phyloP scores from a whole-genome alignment of 1,284 basidiomycete species.

The Schizopora paradoxa region DNA sequence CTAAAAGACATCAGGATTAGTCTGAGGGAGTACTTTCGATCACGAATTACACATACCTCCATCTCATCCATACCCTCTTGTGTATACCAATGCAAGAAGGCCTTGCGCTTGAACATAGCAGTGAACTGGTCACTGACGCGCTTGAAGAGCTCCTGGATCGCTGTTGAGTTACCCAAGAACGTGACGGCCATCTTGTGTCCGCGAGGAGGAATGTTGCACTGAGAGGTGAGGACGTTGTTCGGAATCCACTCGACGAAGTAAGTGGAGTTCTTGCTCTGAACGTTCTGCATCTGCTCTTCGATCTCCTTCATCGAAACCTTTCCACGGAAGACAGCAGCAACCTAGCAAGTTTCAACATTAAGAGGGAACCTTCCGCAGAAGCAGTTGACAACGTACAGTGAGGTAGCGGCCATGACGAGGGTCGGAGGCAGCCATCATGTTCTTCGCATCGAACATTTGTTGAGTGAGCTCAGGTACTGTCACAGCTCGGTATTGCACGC shows the following conservation, averaged over 20 bases:
- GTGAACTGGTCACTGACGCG: slow-evolving; percentile 97
- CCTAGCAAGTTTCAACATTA: slow-evolving; percentile 45
- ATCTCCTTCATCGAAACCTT: slow-evolving; percentile 99
- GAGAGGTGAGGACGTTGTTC: slow-evolving; percentile 94
- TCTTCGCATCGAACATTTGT: slow-evolving; percentile 98
- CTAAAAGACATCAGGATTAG: slow-evolving; percentile 32
- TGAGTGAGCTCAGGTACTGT: slow-evolving; percentile 94
- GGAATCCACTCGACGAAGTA: slow-evolving; percentile 99
- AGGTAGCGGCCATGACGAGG: slow-evolving; percentile 93
- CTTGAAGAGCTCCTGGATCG: slow-evolving; percentile 97
- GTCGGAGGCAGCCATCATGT: slow-evolving; percentile 98
- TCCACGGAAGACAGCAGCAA: slow-evolving; percentile 97
- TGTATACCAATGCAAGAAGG: slow-evolving; percentile 99
- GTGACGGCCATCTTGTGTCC: slow-evolving; percentile 95
- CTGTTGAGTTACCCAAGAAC: slow-evolving; percentile 96
- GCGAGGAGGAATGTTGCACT: slow-evolving; percentile 92
- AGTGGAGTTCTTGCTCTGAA: slow-evolving; percentile 95
- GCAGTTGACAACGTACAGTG: slow-evolving; percentile 48
- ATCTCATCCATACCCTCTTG: slow-evolving; percentile 99
- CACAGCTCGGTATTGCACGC: slow-evolving; percentile 91
- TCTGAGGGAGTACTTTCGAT: background rate
- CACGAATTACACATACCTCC: slow-evolving; percentile 51
- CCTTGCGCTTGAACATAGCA: slow-evolving; percentile 98
- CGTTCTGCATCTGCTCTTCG: slow-evolving; percentile 97
- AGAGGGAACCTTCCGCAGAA: background rate